Base-by-base conservation (phyloP, 1,139 yeast species). In the Suhomyces guaymorum region DNA sequence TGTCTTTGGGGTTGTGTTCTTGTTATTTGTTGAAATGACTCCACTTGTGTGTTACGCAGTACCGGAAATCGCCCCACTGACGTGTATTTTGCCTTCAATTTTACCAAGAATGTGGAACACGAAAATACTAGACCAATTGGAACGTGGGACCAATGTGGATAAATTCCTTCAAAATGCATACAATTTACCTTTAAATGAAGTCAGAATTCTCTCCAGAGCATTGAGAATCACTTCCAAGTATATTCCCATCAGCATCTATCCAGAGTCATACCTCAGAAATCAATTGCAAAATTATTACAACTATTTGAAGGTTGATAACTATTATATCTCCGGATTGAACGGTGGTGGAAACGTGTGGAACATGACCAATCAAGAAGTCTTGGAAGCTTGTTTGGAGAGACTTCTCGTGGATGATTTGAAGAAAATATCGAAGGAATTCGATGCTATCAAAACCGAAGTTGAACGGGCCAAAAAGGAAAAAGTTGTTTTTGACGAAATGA, bases 31-130 rank as follows among this genome's bases (percentile, higher is more conserved):
- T 49, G 95, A 85, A 48, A 49, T 63, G 32, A 81, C 90, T 1
- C 85, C 92, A 0, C 28, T 80, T 0, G 39, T 84, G 3, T 77
- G 87, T 42, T 71, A 70, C 39, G 46, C 66, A 1, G 58, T 82
- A 34, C 94, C 94, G 0, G 73, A 73, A 37, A 52, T 84, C 10
- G 72, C 86, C 1, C 94, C 94, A 0, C 71, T 74, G 45, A 83
- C 92, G 0, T 85, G 94, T 57, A 63, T 76, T 4, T 61, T 80
- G 30, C 88, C 88, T 0, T 61, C 66, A 2, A 57, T 77, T 11
- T 47, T 67, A 24, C 70, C 73, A 0, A 51, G 68, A 22, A 30
- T 69, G 15, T 66, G 72, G 72, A 48, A 46, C 28, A 33, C 49
- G 1, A 40, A 32, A 26, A 33, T 29, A 27, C 40, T 25, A 4